Base-by-base conservation (phyloP, 352 stramenopile genomes). In the Thalassiosira hispida region DNA sequence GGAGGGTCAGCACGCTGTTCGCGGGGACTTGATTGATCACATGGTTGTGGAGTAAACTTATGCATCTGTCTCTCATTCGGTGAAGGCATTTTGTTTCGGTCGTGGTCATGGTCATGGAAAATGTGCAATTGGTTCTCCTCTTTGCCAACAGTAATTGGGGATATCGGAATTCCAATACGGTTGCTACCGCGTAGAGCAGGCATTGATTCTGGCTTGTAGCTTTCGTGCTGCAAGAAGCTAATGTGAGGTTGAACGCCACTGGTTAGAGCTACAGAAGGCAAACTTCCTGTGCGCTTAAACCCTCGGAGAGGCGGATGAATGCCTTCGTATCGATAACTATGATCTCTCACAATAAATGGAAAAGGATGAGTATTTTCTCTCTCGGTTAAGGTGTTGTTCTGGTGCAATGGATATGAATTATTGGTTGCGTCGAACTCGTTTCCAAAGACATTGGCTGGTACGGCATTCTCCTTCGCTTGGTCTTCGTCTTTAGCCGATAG, bases 1-100 rank as follows among this genome's bases (percentile, higher is more conserved):
- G 67, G 67, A 18, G 67, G 67, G 61, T 76, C 67, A 3, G 64
- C 14, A 29, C 64, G 51, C 22, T 38, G 25, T 53, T 57, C n/a
- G 42, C n/a, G 38, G 14, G 23, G 18, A 55, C 22, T 56, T 64
- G 64, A 64, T 23, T 40, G 18, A 57, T 55, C 14, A 31, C 22
- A 20, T 1, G 23, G 9, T 35, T 14, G 18, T 18, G 14, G 44
- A 52, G 46, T 29, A 0, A 29, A 31, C 49, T 59, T 59, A 22
- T 23, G 22, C 6, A 2, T 29, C 31, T 38, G 3, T 56, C 7
- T 31, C 23, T 51, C 25, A 11, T 8, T 35, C 23, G n/a, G 29
- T 70, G 11, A 35, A 44, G 16, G 16, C 23, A 18, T 27, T 60
- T 4, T 14, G 12, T 57, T 69, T 27, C 23, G 29, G 5, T 14